Conservation (phyloP, 2,329 filamentous ascomycete species). For the Monilinia fructigena region DNA sequence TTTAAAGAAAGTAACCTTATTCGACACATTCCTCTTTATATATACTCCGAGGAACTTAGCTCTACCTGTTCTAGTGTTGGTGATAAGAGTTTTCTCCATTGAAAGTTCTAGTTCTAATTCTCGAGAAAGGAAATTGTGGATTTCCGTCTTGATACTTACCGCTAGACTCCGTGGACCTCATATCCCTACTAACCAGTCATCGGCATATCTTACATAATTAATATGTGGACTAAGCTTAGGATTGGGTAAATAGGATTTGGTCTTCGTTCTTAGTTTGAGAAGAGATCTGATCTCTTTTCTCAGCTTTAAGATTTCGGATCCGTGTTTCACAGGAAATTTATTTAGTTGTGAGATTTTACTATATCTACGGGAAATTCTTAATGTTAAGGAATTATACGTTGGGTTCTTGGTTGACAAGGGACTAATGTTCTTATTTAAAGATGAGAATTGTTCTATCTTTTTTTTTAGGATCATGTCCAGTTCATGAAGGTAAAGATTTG, state of each 20-base stretch:
- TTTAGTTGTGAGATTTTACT: too few species aligned
- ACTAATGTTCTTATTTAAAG: too few species aligned
- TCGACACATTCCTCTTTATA: neutral
- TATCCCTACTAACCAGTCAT: neutral
- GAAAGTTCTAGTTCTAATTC: conserved; percentile 3
- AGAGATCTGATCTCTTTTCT: too few species aligned
- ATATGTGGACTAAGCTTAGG: neutral
- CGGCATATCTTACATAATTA: neutral
- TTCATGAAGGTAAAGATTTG: neutral
- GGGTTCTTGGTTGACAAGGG: too few species aligned
- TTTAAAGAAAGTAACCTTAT: too few species aligned
- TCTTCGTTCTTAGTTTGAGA: conserved; percentile 1
- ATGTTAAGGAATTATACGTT: too few species aligned
- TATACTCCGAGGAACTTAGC: neutral
- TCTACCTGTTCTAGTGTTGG: neutral
- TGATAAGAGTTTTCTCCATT: conserved; percentile 1
- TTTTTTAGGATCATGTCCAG: too few species aligned
- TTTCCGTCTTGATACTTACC: neutral
- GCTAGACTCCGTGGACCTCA: neutral
- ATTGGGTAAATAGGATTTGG: neutral
- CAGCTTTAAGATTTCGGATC: too few species aligned
- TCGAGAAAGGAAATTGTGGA: neutral
- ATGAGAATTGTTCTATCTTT: too few species aligned
- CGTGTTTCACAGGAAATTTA: too few species aligned
- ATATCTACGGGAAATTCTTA: too few species aligned